Conservation (phyloP, 2,329 filamentous ascomycete species). For the Xylariaceae sp. region DNA sequence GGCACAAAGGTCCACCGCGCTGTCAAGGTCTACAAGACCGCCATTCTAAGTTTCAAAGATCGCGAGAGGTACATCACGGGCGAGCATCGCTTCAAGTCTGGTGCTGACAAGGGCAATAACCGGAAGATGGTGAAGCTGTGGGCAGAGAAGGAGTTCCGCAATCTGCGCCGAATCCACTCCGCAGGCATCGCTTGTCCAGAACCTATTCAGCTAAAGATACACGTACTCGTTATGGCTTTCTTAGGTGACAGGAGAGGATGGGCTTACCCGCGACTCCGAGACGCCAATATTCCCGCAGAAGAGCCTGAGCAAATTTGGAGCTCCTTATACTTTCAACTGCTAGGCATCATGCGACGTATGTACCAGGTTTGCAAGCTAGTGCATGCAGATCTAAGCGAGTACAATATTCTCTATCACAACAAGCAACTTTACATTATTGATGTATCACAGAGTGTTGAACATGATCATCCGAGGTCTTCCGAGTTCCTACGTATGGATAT, state of each 20-base stretch:
- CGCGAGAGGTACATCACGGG: slow-evolving; percentile 94
- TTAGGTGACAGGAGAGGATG: slow-evolving; percentile 86
- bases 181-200: slow-evolving; percentile 91
- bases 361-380: slow-evolving; percentile 93
- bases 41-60: slow-evolving; percentile 97
- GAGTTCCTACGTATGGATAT: slow-evolving; percentile 98
- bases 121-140: slow-evolving; percentile 97
- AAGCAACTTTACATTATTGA: slow-evolving; percentile 90
- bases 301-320: slow-evolving; percentile 77
- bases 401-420: slow-evolving; percentile 93
- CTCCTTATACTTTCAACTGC: slow-evolving; percentile 78
- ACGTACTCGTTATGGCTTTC: slow-evolving; percentile 95
- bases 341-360: slow-evolving; percentile 89
- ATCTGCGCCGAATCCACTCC: slow-evolving; percentile 81
- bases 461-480: slow-evolving; percentile 89
- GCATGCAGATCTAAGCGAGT: slow-evolving; percentile 96
- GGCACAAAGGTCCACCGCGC: slow-evolving; percentile 74
- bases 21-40: slow-evolving; percentile 99
- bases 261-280: slow-evolving; percentile 86
- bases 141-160: slow-evolving; percentile 98
- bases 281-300: slow-evolving; percentile 76
- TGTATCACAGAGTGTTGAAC: slow-evolving; percentile 96
- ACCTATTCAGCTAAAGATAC: slow-evolving; percentile 86
- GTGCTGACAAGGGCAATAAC: slow-evolving; percentile 94
- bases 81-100: slow-evolving; percentile 88